Evolutionary conservation across 805 yeast genomes (phyloP), one percentile per base, ranked within the genome.

Genomic region (Zygosaccharomyces siamensis): DNA sequence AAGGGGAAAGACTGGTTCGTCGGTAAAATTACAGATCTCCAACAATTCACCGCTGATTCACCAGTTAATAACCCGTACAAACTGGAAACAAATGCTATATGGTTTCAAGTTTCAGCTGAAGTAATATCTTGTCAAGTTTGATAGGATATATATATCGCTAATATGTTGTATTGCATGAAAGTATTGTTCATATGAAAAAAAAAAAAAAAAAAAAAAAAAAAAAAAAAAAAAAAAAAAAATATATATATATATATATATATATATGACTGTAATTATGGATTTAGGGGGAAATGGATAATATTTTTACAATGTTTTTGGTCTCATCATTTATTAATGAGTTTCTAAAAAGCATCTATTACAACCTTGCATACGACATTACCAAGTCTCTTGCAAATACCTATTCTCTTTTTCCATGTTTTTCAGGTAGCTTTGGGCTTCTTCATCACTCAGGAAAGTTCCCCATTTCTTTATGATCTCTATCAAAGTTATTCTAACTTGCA

Each of bases 381-480:
- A 90, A 0, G 95, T 87, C 61, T 90, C 97, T 67, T 90, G 96
- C 39, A 87, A 70, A 60, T 88, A 90, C 55, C 86, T 72, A 5
- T 83, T 79, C 12, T 64, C 61, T 51, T 73, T 76, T 60, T 89
- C 96, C 77, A 89, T 73, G 2, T 68, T 69, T 11, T 77, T 54
- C 36, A 86, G 62, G 58, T 72, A 79, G n/a, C 67, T 58, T 16
- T 74, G 77, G 0, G 88, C 81, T 20, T 66, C 70, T 4, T 72
- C 73, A 3, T 73, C 73, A 7, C 66, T 62, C 3, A 33, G 38
- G 35, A 75, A 57, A 16, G 66, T 66, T 0, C 71, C 74, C 51
- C 69, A 65, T 54, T 78, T 79, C 48, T 71, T 68, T 10, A 86
- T 59, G 11, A 86, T 79, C 12, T 79, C 84, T 32, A 77, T 79